Percentiles rank a stretch among this genome's conserved stretches.
Evolutionary conservation across 2,329 filamentous ascomycete species (phyloP).

Genomic region (Nectriaceae sp.): DNA sequence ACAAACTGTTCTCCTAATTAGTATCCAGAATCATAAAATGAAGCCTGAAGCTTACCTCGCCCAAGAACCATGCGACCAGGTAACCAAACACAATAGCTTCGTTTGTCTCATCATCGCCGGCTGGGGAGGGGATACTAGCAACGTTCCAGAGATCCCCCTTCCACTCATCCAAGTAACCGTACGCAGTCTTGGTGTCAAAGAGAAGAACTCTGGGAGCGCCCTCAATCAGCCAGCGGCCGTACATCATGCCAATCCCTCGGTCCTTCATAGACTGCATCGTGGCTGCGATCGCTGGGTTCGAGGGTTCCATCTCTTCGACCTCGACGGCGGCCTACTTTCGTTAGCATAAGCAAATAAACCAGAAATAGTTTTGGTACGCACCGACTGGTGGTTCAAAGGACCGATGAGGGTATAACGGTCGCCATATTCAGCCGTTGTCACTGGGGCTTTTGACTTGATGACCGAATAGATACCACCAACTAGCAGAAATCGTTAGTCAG

Average conservation of each 20-base stretch:
- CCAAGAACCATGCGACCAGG: conserved; percentile 95
- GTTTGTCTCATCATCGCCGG: conserved; percentile 91
- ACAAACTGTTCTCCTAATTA: conserved; percentile 66
- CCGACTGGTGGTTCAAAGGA: conserved; percentile 87
- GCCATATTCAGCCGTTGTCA: conserved; percentile 98
- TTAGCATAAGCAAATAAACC: conserved; percentile 5
- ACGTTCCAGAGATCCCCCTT: conserved; percentile 94
- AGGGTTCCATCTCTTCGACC: conserved; percentile 89
- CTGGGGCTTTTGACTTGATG: conserved; percentile 97
- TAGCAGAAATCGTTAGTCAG: conserved; percentile 38
- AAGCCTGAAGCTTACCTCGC: conserved; percentile 67
- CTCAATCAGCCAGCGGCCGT: conserved; percentile 97
- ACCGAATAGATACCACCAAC: conserved; percentile 99
- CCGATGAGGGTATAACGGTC: conserved; percentile 95
- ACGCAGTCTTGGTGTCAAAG: conserved; percentile 93
- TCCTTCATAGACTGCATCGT: conserved; percentile 94
- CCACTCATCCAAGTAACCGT: conserved; percentile 92
- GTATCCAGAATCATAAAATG: background rate
- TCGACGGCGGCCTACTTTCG: conserved; percentile 81
- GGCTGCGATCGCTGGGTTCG: conserved; percentile 73
- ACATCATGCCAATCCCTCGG: conserved; percentile 84
- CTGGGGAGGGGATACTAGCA: conserved; percentile 90
- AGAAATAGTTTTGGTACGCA: conserved; percentile 45
- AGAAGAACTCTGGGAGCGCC: conserved; percentile 91
- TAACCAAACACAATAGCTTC: conserved; percentile 98